Evolutionary conservation across 2,329 filamentous ascomycete species (phyloP).

Genomic region (Sordariomycetes sp.): DNA sequence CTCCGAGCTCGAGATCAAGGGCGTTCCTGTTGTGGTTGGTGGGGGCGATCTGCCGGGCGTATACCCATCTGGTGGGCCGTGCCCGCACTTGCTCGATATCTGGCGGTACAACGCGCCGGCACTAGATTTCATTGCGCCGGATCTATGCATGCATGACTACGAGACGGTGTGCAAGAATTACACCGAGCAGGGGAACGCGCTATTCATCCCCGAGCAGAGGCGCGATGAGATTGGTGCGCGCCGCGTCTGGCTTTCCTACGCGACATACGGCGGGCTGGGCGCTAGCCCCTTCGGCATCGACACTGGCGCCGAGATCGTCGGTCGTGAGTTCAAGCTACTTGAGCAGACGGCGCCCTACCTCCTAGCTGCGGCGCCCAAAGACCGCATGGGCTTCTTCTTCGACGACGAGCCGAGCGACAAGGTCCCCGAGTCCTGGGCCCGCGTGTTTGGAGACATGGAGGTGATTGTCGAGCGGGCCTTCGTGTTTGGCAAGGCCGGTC

Average conservation of each 20-base stretch:
- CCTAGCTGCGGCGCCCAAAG: constrained; percentile 14
- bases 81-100: constrained; percentile 19
- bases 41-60: constrained; percentile 19
- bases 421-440: background rate
- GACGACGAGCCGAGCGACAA: constrained; percentile 14
- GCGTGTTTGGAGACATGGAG: constrained; percentile 13
- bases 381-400: constrained; percentile 23
- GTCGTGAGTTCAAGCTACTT: constrained; percentile 18
- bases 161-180: constrained; percentile 27
- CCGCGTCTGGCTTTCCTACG: constrained; percentile 26
- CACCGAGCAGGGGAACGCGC: constrained; percentile 24
- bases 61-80: constrained; percentile 22
- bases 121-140: constrained; percentile 31
- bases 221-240: constrained; percentile 30
- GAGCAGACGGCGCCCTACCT: constrained; percentile 13
- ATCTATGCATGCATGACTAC: constrained; percentile 35
- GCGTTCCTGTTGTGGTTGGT: constrained; percentile 18
- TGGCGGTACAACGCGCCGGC: constrained; percentile 24
- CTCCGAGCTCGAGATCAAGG: constrained; percentile 16
- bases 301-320: constrained; percentile 15
- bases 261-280: constrained; percentile 23
- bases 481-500: constrained; percentile 23
- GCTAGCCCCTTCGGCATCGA: constrained; percentile 25
- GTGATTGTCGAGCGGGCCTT: constrained; percentile 22
- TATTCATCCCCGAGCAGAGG: constrained; percentile 39